These are phyloP conservation scores for Cymbopogon flexuosus DNA, from an alignment of 202 grass and related monocot genomes.

Conservation along the genomic window DNA sequence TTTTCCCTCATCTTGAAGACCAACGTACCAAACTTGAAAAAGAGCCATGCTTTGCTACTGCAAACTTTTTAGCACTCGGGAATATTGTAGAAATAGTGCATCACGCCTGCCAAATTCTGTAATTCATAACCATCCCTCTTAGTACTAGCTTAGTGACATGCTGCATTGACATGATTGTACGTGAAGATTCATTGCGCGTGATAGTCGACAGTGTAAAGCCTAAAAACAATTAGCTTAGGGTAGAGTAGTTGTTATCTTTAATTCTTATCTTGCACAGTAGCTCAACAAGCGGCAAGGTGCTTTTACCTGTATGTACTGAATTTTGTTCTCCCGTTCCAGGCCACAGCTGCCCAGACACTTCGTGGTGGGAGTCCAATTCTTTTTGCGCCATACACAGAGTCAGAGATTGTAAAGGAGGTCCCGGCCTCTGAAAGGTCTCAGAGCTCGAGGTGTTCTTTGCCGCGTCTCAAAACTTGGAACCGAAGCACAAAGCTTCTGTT, in stretches of 20 bases:
- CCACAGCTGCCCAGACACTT: slow-evolving; percentile 31
- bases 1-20: neutral
- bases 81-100: slow-evolving; percentile 17
- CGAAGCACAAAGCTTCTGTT: slow-evolving; percentile 39
- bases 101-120: neutral
- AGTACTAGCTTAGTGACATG: slow-evolving; percentile 25
- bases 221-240: slow-evolving; percentile 32
- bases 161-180: slow-evolving; percentile 31
- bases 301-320: slow-evolving; percentile 36
- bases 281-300: slow-evolving; percentile 18
- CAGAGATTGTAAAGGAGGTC: slow-evolving; percentile 30
- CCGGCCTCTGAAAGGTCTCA: slow-evolving; percentile 33
- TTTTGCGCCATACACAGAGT: neutral
- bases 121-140: slow-evolving; percentile 16
- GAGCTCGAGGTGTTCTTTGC: slow-evolving; percentile 63
- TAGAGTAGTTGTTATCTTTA: slow-evolving; percentile 11
- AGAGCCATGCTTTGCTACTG: slow-evolving; percentile 14
- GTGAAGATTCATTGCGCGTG: slow-evolving; percentile 35
- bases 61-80: neutral
- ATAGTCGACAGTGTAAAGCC: slow-evolving; percentile 33
- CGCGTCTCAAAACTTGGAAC: slow-evolving; percentile 37
- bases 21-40: slow-evolving; percentile 37
- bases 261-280: slow-evolving; percentile 29
- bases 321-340: slow-evolving; percentile 18
- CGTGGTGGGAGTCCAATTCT: slow-evolving; percentile 32